These are phyloP conservation scores for Arabidopsis thaliana DNA, from an alignment of 345 rosid species.

Conservation along the genomic window TAIR10.1 NC_003070.9:9740001-9740500, in stretches of 20 bases:
- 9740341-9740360: background rate
- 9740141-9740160: background rate
- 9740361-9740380: too few relatives aligned
- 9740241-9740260: slow-evolving; percentile 1
- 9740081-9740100: background rate
- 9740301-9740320: background rate
- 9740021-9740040: background rate
- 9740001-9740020: background rate
- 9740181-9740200: background rate
- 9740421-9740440: too few relatives aligned
- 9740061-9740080: background rate
- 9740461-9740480: too few relatives aligned
- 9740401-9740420: too few relatives aligned
- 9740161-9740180: background rate
- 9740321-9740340: background rate
- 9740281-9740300: background rate
- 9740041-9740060: background rate
- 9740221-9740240: slow-evolving; percentile 9
- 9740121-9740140: background rate
- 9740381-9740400: too few relatives aligned
- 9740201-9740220: background rate
- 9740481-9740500: too few relatives aligned
- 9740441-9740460: too few relatives aligned
- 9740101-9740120: background rate
- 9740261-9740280: background rate